Conservation (phyloP, 2,329 filamentous ascomycete species). For the Seiridium unicorne region DNA sequence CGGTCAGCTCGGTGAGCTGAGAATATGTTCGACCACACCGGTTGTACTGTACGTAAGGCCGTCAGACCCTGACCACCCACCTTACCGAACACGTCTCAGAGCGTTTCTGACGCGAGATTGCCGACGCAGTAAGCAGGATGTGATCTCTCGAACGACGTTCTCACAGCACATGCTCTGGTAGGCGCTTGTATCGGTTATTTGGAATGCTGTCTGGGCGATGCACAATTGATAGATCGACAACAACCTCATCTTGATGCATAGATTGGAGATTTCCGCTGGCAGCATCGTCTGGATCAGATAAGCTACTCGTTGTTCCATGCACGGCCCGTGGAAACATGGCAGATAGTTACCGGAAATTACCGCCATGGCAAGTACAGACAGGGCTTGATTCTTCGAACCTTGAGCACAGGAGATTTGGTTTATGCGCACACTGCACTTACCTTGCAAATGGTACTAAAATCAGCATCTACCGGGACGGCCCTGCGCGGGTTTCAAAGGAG, state of each 20-base stretch:
- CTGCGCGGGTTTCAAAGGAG: background rate
- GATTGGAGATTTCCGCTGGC: too few relatives aligned
- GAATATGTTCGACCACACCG: background rate
- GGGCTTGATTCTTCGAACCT: background rate
- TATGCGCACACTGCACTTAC: conserved; percentile 1
- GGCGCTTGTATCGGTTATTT: background rate
- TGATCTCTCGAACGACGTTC: background rate
- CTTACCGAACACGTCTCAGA: background rate
- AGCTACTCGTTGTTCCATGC: too few relatives aligned
- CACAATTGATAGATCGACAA: too few relatives aligned
- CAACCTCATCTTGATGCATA: too few relatives aligned
- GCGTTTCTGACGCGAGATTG: background rate
- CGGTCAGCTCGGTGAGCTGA: conserved; percentile 2
- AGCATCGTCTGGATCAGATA: too few relatives aligned
- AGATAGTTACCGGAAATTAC: conserved; percentile 2
- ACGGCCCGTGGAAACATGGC: background rate
- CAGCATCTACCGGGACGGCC: background rate
- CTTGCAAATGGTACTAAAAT: background rate
- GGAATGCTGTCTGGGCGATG: too few relatives aligned
- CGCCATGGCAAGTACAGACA: background rate
- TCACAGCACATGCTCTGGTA: background rate
- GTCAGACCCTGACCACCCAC: conserved; percentile 3
- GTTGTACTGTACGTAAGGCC: background rate
- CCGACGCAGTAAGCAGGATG: background rate
- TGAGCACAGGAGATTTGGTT: conserved; percentile 2